A percentile compares a stretch with the other conserved stretches of the same genome.
Evolutionary conservation across 805 yeast species (phyloP).

Genomic region (Hanseniaspora lachancei): DNA sequence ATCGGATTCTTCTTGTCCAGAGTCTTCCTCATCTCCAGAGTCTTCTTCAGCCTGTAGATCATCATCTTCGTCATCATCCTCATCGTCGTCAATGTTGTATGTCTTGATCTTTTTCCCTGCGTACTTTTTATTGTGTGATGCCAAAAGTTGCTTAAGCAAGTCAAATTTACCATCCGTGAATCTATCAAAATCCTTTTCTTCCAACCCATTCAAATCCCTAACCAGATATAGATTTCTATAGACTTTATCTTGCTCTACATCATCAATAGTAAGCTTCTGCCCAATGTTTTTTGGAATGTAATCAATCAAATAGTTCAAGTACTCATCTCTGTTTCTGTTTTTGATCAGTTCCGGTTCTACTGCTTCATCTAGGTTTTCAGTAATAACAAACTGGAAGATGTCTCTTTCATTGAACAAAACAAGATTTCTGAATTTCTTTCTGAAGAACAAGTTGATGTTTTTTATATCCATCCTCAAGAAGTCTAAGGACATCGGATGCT

Average conservation of each 20-base stretch:
- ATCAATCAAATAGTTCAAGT: slow-evolving; percentile 25
- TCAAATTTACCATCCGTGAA: slow-evolving; percentile 70
- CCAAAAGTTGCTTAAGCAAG: slow-evolving; percentile 53
- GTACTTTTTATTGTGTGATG: slow-evolving; percentile 26
- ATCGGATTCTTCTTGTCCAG: slow-evolving; percentile 21
- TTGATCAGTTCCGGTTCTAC: slow-evolving; percentile 23
- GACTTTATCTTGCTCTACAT: slow-evolving; percentile 67
- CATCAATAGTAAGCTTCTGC: slow-evolving; percentile 39
- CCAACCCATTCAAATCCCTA: slow-evolving; percentile 65
- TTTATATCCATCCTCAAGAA: slow-evolving; percentile 95
- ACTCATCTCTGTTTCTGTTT: slow-evolving; percentile 26
- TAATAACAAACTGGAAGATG: slow-evolving; percentile 65
- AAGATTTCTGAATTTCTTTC: slow-evolving; percentile 44
- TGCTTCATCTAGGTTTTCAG: slow-evolving; percentile 26
- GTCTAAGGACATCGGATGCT: slow-evolving; percentile 92
- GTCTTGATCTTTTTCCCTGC: slow-evolving; percentile 18
- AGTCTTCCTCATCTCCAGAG: slow-evolving; percentile 20
- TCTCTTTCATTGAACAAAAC: slow-evolving; percentile 69
- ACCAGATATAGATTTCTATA: slow-evolving; percentile 71
- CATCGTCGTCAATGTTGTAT: slow-evolving; percentile 26
- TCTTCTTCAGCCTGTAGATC: slow-evolving; percentile 23
- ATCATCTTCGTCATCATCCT: slow-evolving; percentile 19
- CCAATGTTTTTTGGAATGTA: slow-evolving; percentile 38
- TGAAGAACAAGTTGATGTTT: slow-evolving; percentile 81
- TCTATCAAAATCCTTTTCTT: slow-evolving; percentile 79